Evolutionary conservation across 148 eudicot genomes (phyloP).

Genomic region (Talinum fruticosum): DNA sequence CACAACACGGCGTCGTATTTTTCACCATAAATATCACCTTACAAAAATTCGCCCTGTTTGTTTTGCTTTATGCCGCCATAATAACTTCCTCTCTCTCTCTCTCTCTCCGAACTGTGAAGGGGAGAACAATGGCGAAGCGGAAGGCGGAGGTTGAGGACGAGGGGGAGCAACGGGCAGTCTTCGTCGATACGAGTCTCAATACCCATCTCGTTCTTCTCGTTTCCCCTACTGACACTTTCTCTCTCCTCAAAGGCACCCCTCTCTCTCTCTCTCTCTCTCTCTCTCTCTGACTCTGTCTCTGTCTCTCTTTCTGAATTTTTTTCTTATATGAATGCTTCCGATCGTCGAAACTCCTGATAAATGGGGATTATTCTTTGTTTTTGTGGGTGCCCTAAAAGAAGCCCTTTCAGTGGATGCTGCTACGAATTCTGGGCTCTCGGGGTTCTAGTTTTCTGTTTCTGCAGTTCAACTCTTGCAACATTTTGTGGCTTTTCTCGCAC

Average conservation of each 20-base stretch:
- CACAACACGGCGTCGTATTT: slow-evolving; percentile 10
- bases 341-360: not conserved
- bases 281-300: not conserved
- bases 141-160: slow-evolving; percentile 14
- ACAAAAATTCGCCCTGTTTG: not conserved
- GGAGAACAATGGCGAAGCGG: slow-evolving; percentile 26
- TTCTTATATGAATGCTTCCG: not conserved
- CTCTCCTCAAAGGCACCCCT: slow-evolving; percentile 44
- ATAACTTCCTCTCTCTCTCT: slow-evolving; percentile 1
- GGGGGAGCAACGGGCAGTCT: slow-evolving; percentile 31
- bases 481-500: not conserved
- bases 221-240: slow-evolving; percentile 38
- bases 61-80: slow-evolving; percentile 16
- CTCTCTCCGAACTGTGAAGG: not conserved
- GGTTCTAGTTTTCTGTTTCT: not conserved
- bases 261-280: not conserved
- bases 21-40: not conserved
- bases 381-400: not conserved
- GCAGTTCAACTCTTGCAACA: not conserved
- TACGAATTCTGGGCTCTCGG: not conserved
- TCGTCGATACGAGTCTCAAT: slow-evolving; percentile 58
- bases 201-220: slow-evolving; percentile 51
- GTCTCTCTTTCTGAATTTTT: not conserved
- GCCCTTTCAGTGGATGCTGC: not conserved
- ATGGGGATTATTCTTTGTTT: not conserved